phyloP scores from a whole-genome alignment of 108 stramenopile genomes.

The Cyclotella sp. region DNA sequence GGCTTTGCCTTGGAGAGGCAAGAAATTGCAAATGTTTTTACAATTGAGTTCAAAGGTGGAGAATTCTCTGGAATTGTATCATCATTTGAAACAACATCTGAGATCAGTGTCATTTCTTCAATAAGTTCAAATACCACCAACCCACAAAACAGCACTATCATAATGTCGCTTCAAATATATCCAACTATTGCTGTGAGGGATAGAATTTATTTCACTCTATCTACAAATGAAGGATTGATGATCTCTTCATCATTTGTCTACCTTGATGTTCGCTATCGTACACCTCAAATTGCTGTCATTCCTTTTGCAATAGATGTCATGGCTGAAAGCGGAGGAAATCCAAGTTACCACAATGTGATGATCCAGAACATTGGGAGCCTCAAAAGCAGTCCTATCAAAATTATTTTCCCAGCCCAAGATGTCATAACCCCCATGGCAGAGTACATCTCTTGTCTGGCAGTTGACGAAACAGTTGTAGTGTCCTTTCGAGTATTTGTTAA shows the following conservation, averaged over 20 bases:
- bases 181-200: slow-evolving; percentile 9
- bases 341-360: slow-evolving; percentile 22
- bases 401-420: slow-evolving; percentile 8
- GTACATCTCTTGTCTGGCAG: slow-evolving; percentile 18
- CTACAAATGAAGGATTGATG: slow-evolving; percentile 15
- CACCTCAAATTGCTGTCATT: slow-evolving; percentile 18
- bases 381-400: slow-evolving; percentile 23
- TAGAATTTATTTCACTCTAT: slow-evolving; percentile 28
- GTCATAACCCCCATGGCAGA: slow-evolving; percentile 11
- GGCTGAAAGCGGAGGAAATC: slow-evolving; percentile 4
- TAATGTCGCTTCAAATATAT: slow-evolving; percentile 20
- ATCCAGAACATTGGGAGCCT: slow-evolving; percentile 30
- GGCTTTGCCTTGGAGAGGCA: slow-evolving; percentile 22
- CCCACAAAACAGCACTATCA: slow-evolving; percentile 10
- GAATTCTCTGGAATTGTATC: slow-evolving; percentile 22
- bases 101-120: slow-evolving; percentile 12
- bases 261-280: slow-evolving; percentile 29
- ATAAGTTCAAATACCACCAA: slow-evolving; percentile 16
- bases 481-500: slow-evolving; percentile 8
- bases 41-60: slow-evolving; percentile 24
- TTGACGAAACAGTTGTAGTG: slow-evolving; percentile 25
- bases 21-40: slow-evolving; percentile 19
- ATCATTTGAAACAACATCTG: too few relatives aligned
- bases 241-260: slow-evolving; percentile 28
- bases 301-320: slow-evolving; percentile 12